Evolutionary conservation across 2,329 filamentous ascomycete species (phyloP), one percentile per base, ranked within the genome.

Genomic region (Fusarium sp.): DNA sequence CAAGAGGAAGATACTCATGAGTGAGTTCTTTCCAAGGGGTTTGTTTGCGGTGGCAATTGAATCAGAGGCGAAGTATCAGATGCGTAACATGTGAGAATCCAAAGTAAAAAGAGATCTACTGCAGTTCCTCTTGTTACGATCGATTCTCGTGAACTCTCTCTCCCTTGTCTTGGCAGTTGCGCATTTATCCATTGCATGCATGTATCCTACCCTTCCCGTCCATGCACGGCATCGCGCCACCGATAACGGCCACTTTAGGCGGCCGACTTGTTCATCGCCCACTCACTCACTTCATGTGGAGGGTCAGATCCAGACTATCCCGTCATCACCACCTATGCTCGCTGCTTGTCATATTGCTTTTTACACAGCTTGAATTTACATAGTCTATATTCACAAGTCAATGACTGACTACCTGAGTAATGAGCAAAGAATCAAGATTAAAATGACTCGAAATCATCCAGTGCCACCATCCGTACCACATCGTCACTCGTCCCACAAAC

Each of bases 191-290:
- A 29, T 51, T 51, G 14, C 62, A 62, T 73, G 59, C 36, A 64
- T 73, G 59, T 33, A 64, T 59, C 36, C 20, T 49, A 24, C 56
- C 51, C 38, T 16, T 38, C 17, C 38, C 42, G 22, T 35, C 7
- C 11, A 72, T 72, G 65, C 71, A 60, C 58, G 27, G 60, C 71
- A 69, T 73, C 68, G 71, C 61, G 61, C 66, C 55, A 69, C 71
- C 71, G 68, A 74, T 74, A 74, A 72, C 71, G 68, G 71, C 68
- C 16, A 46, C 42, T 16, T 22, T 46, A 46, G 42, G 46, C 46
- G 46, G 46, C 46, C 24, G 44, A 49, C 44, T 29, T 11, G 14
- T 27, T 24, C 44, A 27, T 49, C 44, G 3, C 24, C 44, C 44
- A 49, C 35, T 24, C 44, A 49, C 35, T 24, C 44, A 49, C 44